Evolutionary conservation across 352 stramenopile species (phyloP).

Genomic region (Globisporangium mamillatum): DNA sequence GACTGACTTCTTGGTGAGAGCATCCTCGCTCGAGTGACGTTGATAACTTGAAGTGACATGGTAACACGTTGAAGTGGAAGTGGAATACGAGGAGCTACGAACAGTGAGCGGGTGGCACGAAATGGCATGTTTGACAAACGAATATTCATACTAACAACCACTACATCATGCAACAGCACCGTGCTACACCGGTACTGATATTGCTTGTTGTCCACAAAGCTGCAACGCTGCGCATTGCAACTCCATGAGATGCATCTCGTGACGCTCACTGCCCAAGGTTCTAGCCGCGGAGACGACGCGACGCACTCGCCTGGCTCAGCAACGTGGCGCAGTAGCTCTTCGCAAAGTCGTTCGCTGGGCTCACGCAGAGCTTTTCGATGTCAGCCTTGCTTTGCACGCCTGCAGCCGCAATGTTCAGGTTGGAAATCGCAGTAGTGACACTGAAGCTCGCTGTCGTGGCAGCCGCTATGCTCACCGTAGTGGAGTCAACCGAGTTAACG

Average conservation of each 20-base stretch:
- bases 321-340: slow-evolving; percentile 1
- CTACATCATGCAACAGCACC: background rate
- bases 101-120: background rate
- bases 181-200: background rate
- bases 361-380: slow-evolving; percentile 3
- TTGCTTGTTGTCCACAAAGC: background rate
- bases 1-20: background rate
- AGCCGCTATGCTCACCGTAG: background rate
- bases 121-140: background rate
- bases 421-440: background rate
- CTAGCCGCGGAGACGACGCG: background rate
- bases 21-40: background rate
- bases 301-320: background rate
- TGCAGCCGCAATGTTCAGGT: background rate
- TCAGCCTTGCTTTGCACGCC: background rate
- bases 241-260: background rate
- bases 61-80: background rate
- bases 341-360: slow-evolving; percentile 2
- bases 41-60: background rate
- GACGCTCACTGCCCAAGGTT: too few relatives aligned
- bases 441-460: background rate
- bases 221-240: background rate
- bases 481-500: background rate
- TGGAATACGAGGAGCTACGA: background rate
- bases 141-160: background rate